These are phyloP conservation scores for Alternaria gansuensis DNA, from an alignment of 2,329 filamentous ascomycete species.

Conservation along the genomic window DNA sequence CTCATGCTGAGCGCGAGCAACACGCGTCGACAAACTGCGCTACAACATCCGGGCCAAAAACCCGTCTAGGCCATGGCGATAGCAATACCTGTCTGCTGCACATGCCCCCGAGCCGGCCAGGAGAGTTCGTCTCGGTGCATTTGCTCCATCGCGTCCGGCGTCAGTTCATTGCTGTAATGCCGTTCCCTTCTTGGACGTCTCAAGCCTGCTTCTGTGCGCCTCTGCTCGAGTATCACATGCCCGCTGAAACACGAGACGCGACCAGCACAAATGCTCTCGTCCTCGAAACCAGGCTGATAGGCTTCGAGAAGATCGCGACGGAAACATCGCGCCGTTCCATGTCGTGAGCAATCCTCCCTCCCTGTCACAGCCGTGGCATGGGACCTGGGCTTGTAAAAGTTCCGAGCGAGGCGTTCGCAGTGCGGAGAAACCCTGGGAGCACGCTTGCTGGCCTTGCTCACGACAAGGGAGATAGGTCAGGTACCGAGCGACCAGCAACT, in stretches of 20 bases:
- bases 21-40: slow-evolving; percentile 35
- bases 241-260: slow-evolving; percentile 43
- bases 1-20: slow-evolving; percentile 37
- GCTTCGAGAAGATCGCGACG: slow-evolving; percentile 42
- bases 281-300: slow-evolving; percentile 25
- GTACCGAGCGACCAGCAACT: slow-evolving; percentile 49
- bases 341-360: slow-evolving; percentile 33
- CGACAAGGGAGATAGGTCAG: slow-evolving; percentile 51
- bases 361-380: slow-evolving; percentile 50
- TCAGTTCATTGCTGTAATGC: slow-evolving; percentile 20
- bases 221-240: slow-evolving; percentile 25
- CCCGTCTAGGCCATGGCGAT: slow-evolving; percentile 27
- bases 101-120: slow-evolving; percentile 18
- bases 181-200: slow-evolving; percentile 33
- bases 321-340: slow-evolving; percentile 36
- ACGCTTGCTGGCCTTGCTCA: slow-evolving; percentile 45
- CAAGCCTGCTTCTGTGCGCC: slow-evolving; percentile 29
- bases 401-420: slow-evolving; percentile 51
- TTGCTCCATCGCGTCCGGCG: slow-evolving; percentile 26
- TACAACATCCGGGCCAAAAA: slow-evolving; percentile 27
- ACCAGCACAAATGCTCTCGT: slow-evolving; percentile 18
- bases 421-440: slow-evolving; percentile 53
- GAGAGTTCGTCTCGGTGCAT: slow-evolving; percentile 28
- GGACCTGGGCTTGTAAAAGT: slow-evolving; percentile 52
- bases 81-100: slow-evolving; percentile 24